Conservation (phyloP, 768 basidiomycete genomes). For the Porphyrellus cyaneotinctus region DNA sequence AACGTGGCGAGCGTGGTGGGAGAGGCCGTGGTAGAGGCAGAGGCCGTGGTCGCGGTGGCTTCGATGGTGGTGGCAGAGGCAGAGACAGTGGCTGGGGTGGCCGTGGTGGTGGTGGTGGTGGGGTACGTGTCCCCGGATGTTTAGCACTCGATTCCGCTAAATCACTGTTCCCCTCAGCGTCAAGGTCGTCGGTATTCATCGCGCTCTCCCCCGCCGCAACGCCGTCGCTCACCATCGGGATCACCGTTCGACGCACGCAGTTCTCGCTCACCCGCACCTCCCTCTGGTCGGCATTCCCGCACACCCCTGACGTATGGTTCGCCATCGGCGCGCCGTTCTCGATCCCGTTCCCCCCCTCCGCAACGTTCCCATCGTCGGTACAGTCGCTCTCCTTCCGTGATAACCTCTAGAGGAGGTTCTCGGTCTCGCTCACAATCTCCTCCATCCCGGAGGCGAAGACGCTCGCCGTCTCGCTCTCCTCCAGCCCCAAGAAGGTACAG, state of each 20-base stretch:
- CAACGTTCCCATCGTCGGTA: slow-evolving; percentile 25
- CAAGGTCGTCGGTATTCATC: slow-evolving; percentile 44
- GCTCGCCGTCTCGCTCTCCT: slow-evolving; percentile 29
- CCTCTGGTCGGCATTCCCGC: slow-evolving; percentile 35
- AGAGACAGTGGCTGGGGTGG: slow-evolving; percentile 65
- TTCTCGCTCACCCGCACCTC: slow-evolving; percentile 37
- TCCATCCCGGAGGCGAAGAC: slow-evolving; percentile 37
- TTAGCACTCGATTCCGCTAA: slow-evolving; percentile 5
- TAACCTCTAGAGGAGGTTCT: slow-evolving; percentile 36
- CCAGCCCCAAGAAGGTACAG: slow-evolving; percentile 25
- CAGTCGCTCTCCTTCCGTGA: slow-evolving; percentile 30
- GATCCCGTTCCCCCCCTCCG: slow-evolving; percentile 27
- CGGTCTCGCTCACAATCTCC: slow-evolving; percentile 43
- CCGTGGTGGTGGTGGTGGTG: slow-evolving; percentile 66
- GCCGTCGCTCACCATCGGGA: slow-evolving; percentile 41
- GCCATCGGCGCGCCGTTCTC: slow-evolving; percentile 38
- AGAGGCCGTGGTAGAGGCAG: slow-evolving; percentile 60
- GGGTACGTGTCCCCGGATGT: slow-evolving; percentile 23
- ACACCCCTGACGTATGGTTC: slow-evolving; percentile 31
- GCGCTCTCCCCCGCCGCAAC: slow-evolving; percentile 46
- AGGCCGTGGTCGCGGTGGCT: slow-evolving; percentile 46
- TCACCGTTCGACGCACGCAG: slow-evolving; percentile 36
- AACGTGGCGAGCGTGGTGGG: slow-evolving; percentile 39
- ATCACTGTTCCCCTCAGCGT: slow-evolving; percentile 28
- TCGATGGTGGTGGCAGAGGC: slow-evolving; percentile 47